These are phyloP conservation scores for Monosporozyma aerobia DNA, from an alignment of 805 yeast species.

Conservation along the genomic window DNA sequence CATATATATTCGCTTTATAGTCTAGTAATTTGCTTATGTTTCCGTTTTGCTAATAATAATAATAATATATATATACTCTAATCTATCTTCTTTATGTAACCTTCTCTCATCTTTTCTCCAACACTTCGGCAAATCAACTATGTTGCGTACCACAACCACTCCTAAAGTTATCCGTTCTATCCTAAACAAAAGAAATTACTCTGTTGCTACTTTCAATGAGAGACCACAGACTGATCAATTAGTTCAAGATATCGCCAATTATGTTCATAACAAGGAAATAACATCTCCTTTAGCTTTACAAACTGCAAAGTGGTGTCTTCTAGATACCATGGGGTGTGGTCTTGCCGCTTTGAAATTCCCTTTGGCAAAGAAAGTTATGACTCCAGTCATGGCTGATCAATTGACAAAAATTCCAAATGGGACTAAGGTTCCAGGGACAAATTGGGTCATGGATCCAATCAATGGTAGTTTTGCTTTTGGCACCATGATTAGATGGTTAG, in stretches of 20 bases:
- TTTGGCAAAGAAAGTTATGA: slow-evolving; percentile 39
- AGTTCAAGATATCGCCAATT: slow-evolving; percentile 39
- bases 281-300: slow-evolving; percentile 40
- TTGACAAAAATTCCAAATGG: slow-evolving; percentile 44
- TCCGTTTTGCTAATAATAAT: not conserved
- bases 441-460: slow-evolving; percentile 43
- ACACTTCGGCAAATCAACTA: not conserved
- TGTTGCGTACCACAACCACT: not conserved
- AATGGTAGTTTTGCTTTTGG: slow-evolving; percentile 52
- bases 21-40: no score
- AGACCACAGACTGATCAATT: slow-evolving; percentile 46
- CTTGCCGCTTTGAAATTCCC: slow-evolving; percentile 47
- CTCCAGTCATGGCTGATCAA: slow-evolving; percentile 42
- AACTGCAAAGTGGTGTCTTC: slow-evolving; percentile 46
- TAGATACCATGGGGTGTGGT: slow-evolving; percentile 55
- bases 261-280: slow-evolving; percentile 39
- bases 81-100: not conserved
- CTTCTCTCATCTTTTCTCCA: not conserved
- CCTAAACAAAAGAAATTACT: not conserved
- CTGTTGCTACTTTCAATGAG: slow-evolving; percentile 26
- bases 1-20: no score
- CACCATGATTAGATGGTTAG: slow-evolving; percentile 50
- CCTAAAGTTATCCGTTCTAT: not conserved
- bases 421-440: slow-evolving; percentile 46
- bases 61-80: not conserved